A percentile compares a stretch with the other conserved stretches of the same genome.
phyloP scores from a whole-genome alignment of 176 grass and related monocot species.

The Zoysia pacifica region DNA sequence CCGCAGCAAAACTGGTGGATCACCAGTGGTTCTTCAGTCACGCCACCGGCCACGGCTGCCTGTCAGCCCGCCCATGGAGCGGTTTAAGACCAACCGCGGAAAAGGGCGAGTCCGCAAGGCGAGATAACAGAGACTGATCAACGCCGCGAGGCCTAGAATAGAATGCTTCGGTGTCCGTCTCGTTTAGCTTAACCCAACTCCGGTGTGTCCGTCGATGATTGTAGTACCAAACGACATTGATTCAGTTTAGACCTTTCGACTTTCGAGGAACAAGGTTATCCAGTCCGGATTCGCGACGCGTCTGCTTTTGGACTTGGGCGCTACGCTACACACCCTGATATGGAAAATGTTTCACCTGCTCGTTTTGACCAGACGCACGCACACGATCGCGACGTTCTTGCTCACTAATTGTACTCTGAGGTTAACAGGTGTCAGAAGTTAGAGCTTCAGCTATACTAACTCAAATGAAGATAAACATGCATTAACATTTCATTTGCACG shows the following conservation, averaged over 20 bases:
- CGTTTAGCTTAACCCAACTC: too few species aligned
- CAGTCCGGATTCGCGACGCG: background rate
- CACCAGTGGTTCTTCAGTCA: background rate
- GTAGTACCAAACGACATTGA: too few species aligned
- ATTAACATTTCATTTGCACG: background rate
- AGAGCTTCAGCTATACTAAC: background rate
- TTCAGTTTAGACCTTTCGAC: background rate
- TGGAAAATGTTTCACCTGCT: background rate
- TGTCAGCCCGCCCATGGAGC: too few species aligned
- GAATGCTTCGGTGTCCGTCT: too few species aligned
- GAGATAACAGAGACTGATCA: too few species aligned
- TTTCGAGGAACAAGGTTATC: background rate
- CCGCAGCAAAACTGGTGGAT: background rate
- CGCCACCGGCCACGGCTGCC: too few species aligned
- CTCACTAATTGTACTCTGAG: background rate
- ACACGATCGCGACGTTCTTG: too few species aligned
- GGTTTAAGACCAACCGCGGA: too few species aligned
- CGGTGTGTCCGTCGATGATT: too few species aligned
- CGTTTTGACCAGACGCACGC: background rate
- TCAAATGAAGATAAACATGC: too few species aligned
- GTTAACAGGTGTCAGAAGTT: background rate
- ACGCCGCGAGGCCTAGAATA: too few species aligned
- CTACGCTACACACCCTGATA: background rate
- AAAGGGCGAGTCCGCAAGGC: too few species aligned
- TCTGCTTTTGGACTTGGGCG: background rate